Evolutionary conservation across 1,284 basidiomycete species (phyloP), one percentile per base, ranked within the genome.

Genomic region (Ustilago xerochloae): DNA sequence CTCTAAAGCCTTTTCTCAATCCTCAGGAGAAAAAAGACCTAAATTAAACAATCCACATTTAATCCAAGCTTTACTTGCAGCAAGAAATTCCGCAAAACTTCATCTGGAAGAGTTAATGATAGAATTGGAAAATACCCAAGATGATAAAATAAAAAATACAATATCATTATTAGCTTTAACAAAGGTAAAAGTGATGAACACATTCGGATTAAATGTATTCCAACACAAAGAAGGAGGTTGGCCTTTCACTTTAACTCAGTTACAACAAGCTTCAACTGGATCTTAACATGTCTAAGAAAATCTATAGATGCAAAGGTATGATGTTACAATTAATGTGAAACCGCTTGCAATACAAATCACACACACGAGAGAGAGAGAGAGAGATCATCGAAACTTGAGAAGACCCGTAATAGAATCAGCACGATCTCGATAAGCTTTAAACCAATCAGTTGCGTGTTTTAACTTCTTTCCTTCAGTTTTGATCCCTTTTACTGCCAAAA

Each of bases 371-470:
- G 20, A 29, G 12, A n/a, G 15, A 12, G n/a, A n/a, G n/a, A n/a
- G n/a, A n/a, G 2, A 7, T 26, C 30, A 63, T 22, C 36, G 32
- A 9, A 62, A 65, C 2, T 22, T 35, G 20, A 68, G 26, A 26
- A 63, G 16, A 2, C 55, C 61, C 15, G 45, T 56, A 10, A 13
- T 20, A 16, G 38, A 46, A 10, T 76, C 65, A 10, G 67, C 68
- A 4, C 79, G 67, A 38, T 81, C 79, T 6, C 52, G 51, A 36
- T 71, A 81, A 15, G 70, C 75, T n/a, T 47, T 43, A 50, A 60
- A 78, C 75, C 75, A 81, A 0, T 78, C 78, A 0, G 18, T 5
- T 0, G 78, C 77, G 0, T 38, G 20, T 16, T 73, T 75, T 3
- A 24, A 16, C 24, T 68, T 72, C 30, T 81, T 81, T 1, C 56